phyloP scores from a whole-genome alignment of 257 asterid genomes.

The Sherardia arvensis region DNA sequence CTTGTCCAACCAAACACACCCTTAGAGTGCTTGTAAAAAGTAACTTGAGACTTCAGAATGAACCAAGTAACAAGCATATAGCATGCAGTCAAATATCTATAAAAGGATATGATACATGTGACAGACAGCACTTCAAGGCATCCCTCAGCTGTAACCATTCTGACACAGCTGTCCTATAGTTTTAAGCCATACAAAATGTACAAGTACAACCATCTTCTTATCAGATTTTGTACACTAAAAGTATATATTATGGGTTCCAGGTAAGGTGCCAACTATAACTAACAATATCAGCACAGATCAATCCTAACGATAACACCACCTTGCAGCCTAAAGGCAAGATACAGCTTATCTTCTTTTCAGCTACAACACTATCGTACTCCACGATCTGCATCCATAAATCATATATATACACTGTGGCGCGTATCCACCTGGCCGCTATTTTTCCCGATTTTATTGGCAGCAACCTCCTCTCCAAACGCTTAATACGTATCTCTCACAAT shows the following conservation, averaged over 20 bases:
- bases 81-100: neutral
- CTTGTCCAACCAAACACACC: no score
- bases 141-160: conserved; percentile 26
- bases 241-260: neutral
- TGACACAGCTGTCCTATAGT: conserved; percentile 15
- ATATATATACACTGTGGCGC: conserved; percentile 25
- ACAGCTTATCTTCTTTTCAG: conserved; percentile 1
- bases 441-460: conserved; percentile 6
- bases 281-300: conserved; percentile 12
- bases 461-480: neutral
- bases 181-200: conserved; percentile 16
- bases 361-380: conserved; percentile 4
- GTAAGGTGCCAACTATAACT: conserved; percentile 1
- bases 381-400: conserved; percentile 12
- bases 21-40: no score
- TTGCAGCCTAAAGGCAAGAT: neutral
- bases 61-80: neutral
- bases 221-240: conserved; percentile 15
- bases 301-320: neutral
- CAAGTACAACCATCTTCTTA: conserved; percentile 16
- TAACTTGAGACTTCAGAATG: neutral
- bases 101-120: neutral
- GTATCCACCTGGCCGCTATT: neutral
- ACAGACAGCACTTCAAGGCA: neutral
- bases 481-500: neutral